Base-by-base conservation (phyloP, 2,329 filamentous ascomycete genomes). In the Colletotrichum sojae region DNA sequence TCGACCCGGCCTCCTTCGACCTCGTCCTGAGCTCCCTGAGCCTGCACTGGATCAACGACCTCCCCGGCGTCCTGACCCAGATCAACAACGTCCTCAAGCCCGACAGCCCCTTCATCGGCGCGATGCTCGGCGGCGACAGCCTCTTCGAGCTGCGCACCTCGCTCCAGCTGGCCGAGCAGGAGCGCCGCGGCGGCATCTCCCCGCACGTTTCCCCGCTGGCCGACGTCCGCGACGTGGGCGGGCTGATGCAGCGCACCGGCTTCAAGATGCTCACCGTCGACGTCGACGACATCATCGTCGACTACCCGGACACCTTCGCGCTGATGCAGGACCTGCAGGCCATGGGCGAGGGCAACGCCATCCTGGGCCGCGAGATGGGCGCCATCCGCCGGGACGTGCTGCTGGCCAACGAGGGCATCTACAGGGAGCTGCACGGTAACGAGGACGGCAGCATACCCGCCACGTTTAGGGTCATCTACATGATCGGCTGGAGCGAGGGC, bases 191-290 rank as follows among this genome's bases (percentile, higher is more conserved):
- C n/a, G 96, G 96, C 31, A 92, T 99, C 56, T 93, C 92, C 6
- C 95, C 94, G 2, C 94, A 95, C 76, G 92, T 97, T 25, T 97
- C 94, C 4, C 96, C 96, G 3, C 81, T 99, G 20, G 96, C 95
- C 0, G 95, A 99, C 79, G 94, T 98, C 10, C 88, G 93, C 18
- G 97, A 99, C 77, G 89, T 98, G 1, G 96, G 96, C 2, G 95
- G 94, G 2, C 83, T 99, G 62, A 83, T 99, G 71, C 92, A 93
- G 73, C 91, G 91, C 71, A 93, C 95, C 0, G 94, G 95, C 18
- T 99, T 98, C 84, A 97, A 95, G 80, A 92, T 99, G 84, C 85
- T 98, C 74, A 99, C 97, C 0, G 94, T 99, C 1, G 96, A 99
- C 76, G 91, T 99, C 15, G 97, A 99, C 80, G 96, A 99, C 80